Conservation (phyloP, 805 yeast genomes). For the Schwanniomyces polymorphus region DNA sequence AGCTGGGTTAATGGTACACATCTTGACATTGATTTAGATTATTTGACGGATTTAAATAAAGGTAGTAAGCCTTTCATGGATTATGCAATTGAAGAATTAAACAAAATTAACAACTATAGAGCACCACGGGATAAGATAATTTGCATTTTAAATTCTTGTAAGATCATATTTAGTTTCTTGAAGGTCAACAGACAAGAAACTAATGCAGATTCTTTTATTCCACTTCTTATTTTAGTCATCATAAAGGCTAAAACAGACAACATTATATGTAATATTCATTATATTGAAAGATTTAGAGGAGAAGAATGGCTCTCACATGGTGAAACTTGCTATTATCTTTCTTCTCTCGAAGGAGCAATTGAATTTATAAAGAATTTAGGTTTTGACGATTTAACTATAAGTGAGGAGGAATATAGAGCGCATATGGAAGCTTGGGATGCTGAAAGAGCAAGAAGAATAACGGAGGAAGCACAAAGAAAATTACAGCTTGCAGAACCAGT, state of each 20-base stretch:
- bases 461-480: constrained; percentile 1
- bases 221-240: constrained; percentile 77
- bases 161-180: constrained; percentile 85
- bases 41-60: constrained; percentile 25
- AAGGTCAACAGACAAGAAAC: constrained; percentile 67
- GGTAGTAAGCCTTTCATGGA: constrained; percentile 49
- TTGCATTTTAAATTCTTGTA: constrained; percentile 87
- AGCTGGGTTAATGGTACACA: constrained; percentile 74
- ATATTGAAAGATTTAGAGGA: constrained; percentile 81
- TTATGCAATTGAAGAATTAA: constrained; percentile 69
- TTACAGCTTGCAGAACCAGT: constrained; percentile 10
- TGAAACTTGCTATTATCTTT: constrained; percentile 87
- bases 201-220: constrained; percentile 94
- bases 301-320: constrained; percentile 72
- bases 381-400: constrained; percentile 57
- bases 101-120: constrained; percentile 76
- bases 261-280: constrained; percentile 76
- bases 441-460: constrained; percentile 17
- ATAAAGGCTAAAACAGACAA: constrained; percentile 64
- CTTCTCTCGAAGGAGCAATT: constrained; percentile 88
- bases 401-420: constrained; percentile 58
- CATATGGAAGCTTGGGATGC: constrained; percentile 53
- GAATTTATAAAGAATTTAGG: constrained; percentile 69
- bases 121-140: constrained; percentile 95
- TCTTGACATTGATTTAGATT: constrained; percentile 62